Evolutionary conservation across 805 yeast genomes (phyloP).

Genomic region (Tetrapisispora namnaoensis): DNA sequence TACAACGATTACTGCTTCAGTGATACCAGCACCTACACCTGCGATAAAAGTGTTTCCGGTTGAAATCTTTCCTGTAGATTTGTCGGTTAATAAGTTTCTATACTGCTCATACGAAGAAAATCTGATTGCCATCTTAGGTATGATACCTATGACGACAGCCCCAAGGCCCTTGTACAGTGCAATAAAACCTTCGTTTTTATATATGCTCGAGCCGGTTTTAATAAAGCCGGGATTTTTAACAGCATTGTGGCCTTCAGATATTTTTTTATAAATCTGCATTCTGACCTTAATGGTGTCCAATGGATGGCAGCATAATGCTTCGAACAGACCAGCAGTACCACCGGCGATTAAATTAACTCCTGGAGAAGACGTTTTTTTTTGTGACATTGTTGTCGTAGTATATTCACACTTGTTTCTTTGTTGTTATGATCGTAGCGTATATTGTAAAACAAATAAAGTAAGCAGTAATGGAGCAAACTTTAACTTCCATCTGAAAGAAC

Average conservation of each 20-base stretch:
- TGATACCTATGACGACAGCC: slow-evolving; percentile 94
- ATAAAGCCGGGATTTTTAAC: slow-evolving; percentile 77
- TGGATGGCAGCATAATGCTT: slow-evolving; percentile 98
- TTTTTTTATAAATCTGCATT: slow-evolving; percentile 80
- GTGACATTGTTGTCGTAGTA: slow-evolving; percentile 14
- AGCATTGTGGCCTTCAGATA: slow-evolving; percentile 36
- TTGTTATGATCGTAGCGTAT: not conserved
- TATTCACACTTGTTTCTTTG: not conserved
- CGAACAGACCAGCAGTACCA: slow-evolving; percentile 94
- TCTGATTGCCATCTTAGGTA: slow-evolving; percentile 96
- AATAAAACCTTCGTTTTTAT: slow-evolving; percentile 67
- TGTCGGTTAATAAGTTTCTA: slow-evolving; percentile 55
- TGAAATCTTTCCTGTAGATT: slow-evolving; percentile 51
- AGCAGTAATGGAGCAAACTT: too few relatives aligned
- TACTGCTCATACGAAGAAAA: slow-evolving; percentile 89
- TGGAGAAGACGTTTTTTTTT: slow-evolving; percentile 33
- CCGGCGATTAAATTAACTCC: slow-evolving; percentile 77
- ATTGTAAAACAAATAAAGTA: too few relatives aligned
- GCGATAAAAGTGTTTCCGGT: slow-evolving; percentile 75
- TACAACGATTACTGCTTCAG: slow-evolving; percentile 90
- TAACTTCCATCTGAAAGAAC: not conserved
- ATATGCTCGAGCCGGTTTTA: slow-evolving; percentile 70
- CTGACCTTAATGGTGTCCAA: slow-evolving; percentile 94
- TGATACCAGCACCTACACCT: slow-evolving; percentile 95
- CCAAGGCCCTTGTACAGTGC: slow-evolving; percentile 93